Base-by-base conservation (phyloP, 1,284 basidiomycete species). In the Fomitopsis palustris region DNA sequence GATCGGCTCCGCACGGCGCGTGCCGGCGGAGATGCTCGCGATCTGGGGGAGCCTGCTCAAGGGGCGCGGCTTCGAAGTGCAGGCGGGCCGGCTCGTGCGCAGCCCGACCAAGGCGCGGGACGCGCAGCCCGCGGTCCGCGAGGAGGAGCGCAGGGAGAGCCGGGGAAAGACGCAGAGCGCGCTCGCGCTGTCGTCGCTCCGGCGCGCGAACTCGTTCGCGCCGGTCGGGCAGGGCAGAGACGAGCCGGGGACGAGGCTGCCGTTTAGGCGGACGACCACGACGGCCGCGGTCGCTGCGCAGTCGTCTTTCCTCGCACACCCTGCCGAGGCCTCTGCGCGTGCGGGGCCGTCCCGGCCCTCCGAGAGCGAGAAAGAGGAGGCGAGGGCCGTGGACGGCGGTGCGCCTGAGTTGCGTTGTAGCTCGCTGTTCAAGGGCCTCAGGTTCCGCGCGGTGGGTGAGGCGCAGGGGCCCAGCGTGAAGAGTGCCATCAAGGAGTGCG, bases 21-120 rank as follows among this genome's bases (percentile, higher is more conserved):
- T 84, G 0, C 85, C 85, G 0, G 78, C 77, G 0, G 77, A 84
- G 2, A 86, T 85, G 5, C 76, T 87, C 23, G 81, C 84, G 59
- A 77, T 91, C 7, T 90, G 88, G 88, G 78, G 81, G 51, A 80
- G 78, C 62, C 80, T 91, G 17, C 78, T 91, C 38, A 80, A 81
- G 59, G 75, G 78, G 38, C 80, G 88, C 19, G 88, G 88, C 9
- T 89, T 85, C 69, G 79, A 82, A 60, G 71, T 88, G 49, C 72
- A 78, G 10, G 75, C 75, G 14, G 82, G 84, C 16, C 78, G 80
- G 60, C 76, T 89, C 57, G 67, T 86, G 7, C 78, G 81, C 29
- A 85, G 81, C 61, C 81, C 82, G 2, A 78, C 80, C 1, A 85
- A 84, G 70, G 72, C 71, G 1, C 74, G 77, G 61, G 38, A 4